Conservation (phyloP, 371 early-diverging fungal species). For the Mortierella sp. region DNA sequence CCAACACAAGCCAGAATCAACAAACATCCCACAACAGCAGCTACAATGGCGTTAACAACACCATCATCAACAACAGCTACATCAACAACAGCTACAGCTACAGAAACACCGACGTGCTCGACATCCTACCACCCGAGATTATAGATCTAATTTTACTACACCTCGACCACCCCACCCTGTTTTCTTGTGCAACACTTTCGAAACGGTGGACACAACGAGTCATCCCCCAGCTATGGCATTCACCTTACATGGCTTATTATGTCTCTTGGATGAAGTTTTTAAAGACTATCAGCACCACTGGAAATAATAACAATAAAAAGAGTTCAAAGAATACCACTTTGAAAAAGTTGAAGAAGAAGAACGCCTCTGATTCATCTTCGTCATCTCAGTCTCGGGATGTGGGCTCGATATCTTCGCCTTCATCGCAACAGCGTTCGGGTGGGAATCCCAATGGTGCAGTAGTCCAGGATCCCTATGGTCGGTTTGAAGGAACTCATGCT, state of each 20-base stretch:
- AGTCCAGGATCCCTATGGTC: slow-evolving; percentile 9
- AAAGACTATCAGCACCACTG: slow-evolving; percentile 5
- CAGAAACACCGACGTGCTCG: slow-evolving; percentile 18
- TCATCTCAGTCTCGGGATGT: not conserved
- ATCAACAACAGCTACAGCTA: too few species aligned
- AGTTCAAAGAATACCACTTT: not conserved
- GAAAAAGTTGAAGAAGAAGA: not conserved
- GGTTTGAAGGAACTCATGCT: not conserved
- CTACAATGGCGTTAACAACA: too few species aligned
- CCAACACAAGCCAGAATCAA: too few species aligned
- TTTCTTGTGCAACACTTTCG: slow-evolving; percentile 27
- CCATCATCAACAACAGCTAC: too few species aligned
- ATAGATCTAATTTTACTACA: slow-evolving; percentile 21
- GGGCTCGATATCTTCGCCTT: not conserved
- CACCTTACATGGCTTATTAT: slow-evolving; percentile 44
- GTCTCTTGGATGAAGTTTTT: slow-evolving; percentile 43
- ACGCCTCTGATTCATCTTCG: not conserved
- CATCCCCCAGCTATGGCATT: slow-evolving; percentile 41
- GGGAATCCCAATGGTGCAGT: not conserved
- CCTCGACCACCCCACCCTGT: slow-evolving; percentile 14
- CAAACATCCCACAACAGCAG: too few species aligned
- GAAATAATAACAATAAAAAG: too few species aligned
- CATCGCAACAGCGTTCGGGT: not conserved
- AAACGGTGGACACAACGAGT: slow-evolving; percentile 32
- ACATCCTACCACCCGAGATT: slow-evolving; percentile 36